These are phyloP conservation scores for Alternaria postmessia DNA, from an alignment of 2,329 filamentous ascomycete species.

Conservation along the genomic window DNA sequence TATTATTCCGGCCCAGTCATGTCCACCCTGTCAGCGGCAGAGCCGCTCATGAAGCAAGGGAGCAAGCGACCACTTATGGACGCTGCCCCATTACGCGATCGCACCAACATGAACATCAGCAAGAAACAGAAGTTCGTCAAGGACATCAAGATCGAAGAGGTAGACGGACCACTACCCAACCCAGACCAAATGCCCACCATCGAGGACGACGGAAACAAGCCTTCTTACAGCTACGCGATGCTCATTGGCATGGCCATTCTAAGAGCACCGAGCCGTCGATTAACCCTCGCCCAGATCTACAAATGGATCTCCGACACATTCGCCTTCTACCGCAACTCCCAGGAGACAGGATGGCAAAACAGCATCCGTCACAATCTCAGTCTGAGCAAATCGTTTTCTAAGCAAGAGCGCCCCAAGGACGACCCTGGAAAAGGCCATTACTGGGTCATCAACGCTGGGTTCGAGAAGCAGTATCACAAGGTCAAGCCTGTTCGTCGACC, in stretches of 20 bases:
- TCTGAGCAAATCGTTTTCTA: constrained; percentile 94
- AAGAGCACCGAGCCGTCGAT: constrained; percentile 78
- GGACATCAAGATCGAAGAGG: constrained; percentile 58
- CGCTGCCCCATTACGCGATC: constrained; percentile 75
- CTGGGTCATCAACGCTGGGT: constrained; percentile 91
- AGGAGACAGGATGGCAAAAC: constrained; percentile 96
- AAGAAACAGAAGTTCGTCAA: constrained; percentile 71
- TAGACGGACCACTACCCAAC: constrained; percentile 66
- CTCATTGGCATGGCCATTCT: constrained; percentile 98
- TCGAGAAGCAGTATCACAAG: constrained; percentile 88
- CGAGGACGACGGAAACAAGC: constrained; percentile 87
- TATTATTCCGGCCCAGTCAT: constrained; percentile 50
- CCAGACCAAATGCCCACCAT: constrained; percentile 82
- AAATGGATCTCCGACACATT: constrained; percentile 99
- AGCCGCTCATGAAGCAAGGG: constrained; percentile 41
- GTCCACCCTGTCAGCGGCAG: constrained; percentile 32
- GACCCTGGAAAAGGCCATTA: constrained; percentile 98
- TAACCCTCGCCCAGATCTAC: constrained; percentile 95
- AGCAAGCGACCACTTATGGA: constrained; percentile 73
- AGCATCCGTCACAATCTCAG: constrained; percentile 98
- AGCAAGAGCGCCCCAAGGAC: constrained; percentile 94
- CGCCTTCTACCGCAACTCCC: constrained; percentile 78
- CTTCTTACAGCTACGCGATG: constrained; percentile 89
- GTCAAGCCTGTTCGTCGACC: constrained; percentile 74
- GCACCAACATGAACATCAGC: constrained; percentile 44